These are phyloP conservation scores for Durotheca rogersii DNA, from an alignment of 495 filamentous ascomycete species.

Conservation along the genomic window DNA sequence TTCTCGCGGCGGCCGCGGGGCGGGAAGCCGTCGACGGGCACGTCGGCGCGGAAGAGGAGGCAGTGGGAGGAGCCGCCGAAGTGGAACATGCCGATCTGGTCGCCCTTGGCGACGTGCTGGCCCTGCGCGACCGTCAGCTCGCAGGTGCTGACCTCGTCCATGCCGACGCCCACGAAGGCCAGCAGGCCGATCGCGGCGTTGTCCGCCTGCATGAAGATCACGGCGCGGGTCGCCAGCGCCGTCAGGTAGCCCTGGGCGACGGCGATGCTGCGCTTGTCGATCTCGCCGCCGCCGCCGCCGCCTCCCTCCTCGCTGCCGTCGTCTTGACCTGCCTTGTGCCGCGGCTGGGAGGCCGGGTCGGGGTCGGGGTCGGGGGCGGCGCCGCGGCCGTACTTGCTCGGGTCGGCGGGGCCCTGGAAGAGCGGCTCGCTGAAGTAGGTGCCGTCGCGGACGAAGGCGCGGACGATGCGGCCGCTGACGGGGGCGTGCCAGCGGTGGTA, in stretches of 20 bases:
- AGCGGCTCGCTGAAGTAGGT: conserved; percentile 70
- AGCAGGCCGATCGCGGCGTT: conserved; percentile 65
- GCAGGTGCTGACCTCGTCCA: conserved; percentile 70
- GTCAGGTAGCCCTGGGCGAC: conserved; percentile 61
- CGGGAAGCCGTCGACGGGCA: conserved; percentile 50
- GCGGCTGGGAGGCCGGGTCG: too few species aligned
- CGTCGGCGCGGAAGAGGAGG: conserved; percentile 55
- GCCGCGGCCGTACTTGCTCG: conserved; percentile 11
- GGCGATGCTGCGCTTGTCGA: conserved; percentile 39
- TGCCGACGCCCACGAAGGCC: conserved; percentile 65
- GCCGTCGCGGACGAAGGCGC: conserved; percentile 57
- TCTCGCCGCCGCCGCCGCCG: conserved; percentile 33
- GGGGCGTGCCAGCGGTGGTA: conserved; percentile 74
- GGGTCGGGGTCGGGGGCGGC: too few species aligned
- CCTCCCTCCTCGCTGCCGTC: conserved; percentile 29
- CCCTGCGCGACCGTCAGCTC: conserved; percentile 64
- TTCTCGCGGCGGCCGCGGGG: conserved; percentile 50
- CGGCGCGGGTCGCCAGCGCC: conserved; percentile 56
- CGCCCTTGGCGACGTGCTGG: conserved; percentile 62
- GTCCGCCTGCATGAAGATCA: conserved; percentile 70
- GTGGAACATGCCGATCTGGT: conserved; percentile 72
- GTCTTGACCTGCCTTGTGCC: too few species aligned
- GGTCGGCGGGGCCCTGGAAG: conserved; percentile 44
- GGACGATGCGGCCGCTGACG: conserved; percentile 57
- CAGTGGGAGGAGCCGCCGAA: conserved; percentile 69